Percentiles rank a stretch among this genome's conserved stretches.
phyloP scores from a whole-genome alignment of 176 grass and related monocot genomes.

The Cenchrus americanus region DNA sequence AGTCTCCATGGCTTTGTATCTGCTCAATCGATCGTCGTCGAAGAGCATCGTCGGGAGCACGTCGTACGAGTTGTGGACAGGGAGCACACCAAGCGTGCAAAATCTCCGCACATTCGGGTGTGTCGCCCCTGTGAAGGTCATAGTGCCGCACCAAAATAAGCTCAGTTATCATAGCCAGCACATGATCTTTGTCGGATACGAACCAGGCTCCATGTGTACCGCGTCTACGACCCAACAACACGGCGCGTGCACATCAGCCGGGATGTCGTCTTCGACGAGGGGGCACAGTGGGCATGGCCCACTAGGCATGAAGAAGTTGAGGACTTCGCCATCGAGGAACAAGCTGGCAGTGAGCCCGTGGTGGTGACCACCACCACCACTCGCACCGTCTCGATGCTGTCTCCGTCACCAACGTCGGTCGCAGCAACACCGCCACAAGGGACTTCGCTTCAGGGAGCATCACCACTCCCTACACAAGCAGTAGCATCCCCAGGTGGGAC shows the following conservation, averaged over 20 bases:
- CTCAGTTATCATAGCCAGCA: background rate
- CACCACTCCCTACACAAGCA: too few relatives aligned
- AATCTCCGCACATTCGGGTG: too few relatives aligned
- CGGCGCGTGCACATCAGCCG: background rate
- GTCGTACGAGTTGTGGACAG: too few relatives aligned
- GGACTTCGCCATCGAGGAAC: background rate
- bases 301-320: background rate
- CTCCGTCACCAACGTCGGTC: too few relatives aligned
- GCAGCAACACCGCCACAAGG: too few relatives aligned
- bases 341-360: too few relatives aligned
- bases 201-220: background rate
- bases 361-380: too few relatives aligned
- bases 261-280: too few relatives aligned
- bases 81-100: too few relatives aligned
- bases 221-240: fast-evolving
- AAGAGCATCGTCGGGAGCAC: background rate
- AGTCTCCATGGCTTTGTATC: fast-evolving
- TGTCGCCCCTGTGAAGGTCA: background rate
- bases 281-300: background rate
- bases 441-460: too few relatives aligned
- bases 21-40: background rate
- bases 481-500: too few relatives aligned
- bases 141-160: background rate
- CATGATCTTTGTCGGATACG: background rate
- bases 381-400: too few relatives aligned